Base-by-base conservation (phyloP, 108 stramenopile genomes). In the Skeletonema tropicum region DNA sequence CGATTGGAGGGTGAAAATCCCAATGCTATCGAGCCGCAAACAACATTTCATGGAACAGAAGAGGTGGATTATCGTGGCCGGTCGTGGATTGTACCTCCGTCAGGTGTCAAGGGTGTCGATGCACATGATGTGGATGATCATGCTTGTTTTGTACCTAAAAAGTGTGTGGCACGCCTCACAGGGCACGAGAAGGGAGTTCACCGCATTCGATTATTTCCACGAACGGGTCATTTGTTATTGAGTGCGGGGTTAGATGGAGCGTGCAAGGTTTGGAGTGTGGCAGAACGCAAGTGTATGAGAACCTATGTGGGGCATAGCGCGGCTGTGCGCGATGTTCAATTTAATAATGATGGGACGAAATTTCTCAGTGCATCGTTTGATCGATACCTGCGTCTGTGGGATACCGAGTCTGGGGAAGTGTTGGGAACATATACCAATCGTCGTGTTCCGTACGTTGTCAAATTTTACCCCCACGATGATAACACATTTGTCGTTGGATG, bases 111-210 rank as follows among this genome's bases (percentile, higher is more conserved):
- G 65, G 71, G 68, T 10, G 74, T 70, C 21, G 83, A 77, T 57
- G 42, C 70, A 1, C 63, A 65, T 19, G 83, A 84, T 77, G 26
- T 88, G 76, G 92, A 93, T 38, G 93, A 95, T 73, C 98, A 98
- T 82, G 75, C 86, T 31, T 96, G 97, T 78, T 98, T 88, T 78
- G 84, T 98, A 5, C 98, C 99, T 14, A 98, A 97, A 71, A 97
- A 97, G 77, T 97, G 96, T 75, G 88, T 98, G 13, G 86, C 91
- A 66, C 83, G 87, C 39, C 97, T 94, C 66, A 94, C 90, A 11
- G 97, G 97, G 19, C 97, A 98, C 79, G 85, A 74, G 63, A 97
- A 98, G 83, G 99, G 99, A 3, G 98, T 99, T 10, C 96, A 99
- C 71, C 85, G 90, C 46, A 96, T 99, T 76, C 87, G 95, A n/a